phyloP scores from a whole-genome alignment of 495 filamentous ascomycete genomes.

The Penicillium paradoxum region DNA sequence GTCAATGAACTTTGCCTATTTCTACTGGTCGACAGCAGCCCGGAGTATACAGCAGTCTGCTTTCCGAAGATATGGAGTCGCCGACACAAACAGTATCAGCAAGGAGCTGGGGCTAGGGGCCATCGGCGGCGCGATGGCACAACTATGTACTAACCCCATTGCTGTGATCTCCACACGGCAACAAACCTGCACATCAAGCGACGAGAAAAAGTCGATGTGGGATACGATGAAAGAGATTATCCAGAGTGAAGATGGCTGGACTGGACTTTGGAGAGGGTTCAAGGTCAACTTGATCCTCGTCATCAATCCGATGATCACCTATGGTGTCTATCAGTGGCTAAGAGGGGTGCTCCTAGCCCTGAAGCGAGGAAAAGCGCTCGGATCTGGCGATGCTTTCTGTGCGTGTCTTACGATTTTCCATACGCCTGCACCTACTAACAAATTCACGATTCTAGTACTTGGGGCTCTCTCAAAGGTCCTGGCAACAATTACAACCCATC shows the following conservation, averaged over 20 bases:
- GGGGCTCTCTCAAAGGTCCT: conserved; percentile 80
- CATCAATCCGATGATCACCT: conserved; percentile 90
- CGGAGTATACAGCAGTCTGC: conserved; percentile 1
- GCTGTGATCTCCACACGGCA: conserved; percentile 87
- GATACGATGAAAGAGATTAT: conserved; percentile 77
- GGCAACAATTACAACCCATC: conserved; percentile 80
- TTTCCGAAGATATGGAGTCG: background rate
- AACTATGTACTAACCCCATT: conserved; percentile 85
- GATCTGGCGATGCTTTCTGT: conserved; percentile 76
- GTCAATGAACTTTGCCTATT: conserved; percentile 20
- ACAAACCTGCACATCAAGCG: conserved; percentile 65
- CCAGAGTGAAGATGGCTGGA: conserved; percentile 72
- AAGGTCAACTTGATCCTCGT: conserved; percentile 52
- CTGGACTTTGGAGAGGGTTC: conserved; percentile 61
- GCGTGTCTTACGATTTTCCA: conserved; percentile 26
- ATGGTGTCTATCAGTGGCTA: conserved; percentile 81
- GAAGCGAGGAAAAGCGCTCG: conserved; percentile 56
- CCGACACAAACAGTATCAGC: conserved; percentile 7
- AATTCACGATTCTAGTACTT: conserved; percentile 50
- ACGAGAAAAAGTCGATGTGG: conserved; percentile 68
- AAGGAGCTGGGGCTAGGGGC: conserved; percentile 59
- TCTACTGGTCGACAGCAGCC: conserved; percentile 15
- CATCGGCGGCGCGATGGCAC: conserved; percentile 74
- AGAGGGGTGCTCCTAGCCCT: conserved; percentile 64
- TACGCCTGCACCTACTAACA: background rate